Evolutionary conservation across 176 grass and related monocot genomes (phyloP), one percentile per base, ranked within the genome.

Genomic region (Bonia amplexicaulis): DNA sequence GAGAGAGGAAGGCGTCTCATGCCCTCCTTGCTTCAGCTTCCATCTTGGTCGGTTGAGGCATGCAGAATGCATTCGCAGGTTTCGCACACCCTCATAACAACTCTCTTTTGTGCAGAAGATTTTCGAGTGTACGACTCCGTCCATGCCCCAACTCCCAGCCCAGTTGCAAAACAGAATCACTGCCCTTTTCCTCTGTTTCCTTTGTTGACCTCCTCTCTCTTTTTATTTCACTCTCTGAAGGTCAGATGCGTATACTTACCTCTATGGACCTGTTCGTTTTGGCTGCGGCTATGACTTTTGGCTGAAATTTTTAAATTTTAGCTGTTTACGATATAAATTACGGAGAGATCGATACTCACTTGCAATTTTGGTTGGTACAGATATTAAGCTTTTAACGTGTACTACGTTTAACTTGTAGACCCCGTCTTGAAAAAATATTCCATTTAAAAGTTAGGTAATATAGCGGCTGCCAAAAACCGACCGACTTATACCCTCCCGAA

Each of bases 11-110:
- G 51, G 83, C 80, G 51, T 84, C 58, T 66, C 87, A 89, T 57
- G 75, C 68, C 26, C 67, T 80, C 81, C 87, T 67, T 80, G 76
- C 59, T 51, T 49, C 75, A 26, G 76, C 87, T 79, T 69, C 76
- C 67, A 74, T 80, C 60, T 33, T 33, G 82, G 63, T 63, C 14
- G n/a, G 44, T 71, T 71, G 73, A 48, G 80, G 49, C 87, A 89
- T 48, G 81, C 69, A 35, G 69, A 68, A 80, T 42, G 82, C 68
- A 58, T 85, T 80, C 5, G 19, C 77, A 33, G 60, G n/a, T 49
- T 79, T 22, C 11, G 17, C 51, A 2, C 22, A 6, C 17, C 59
- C 72, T 87, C 48, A 9, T 68, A 88, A 73, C 87, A 33, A 37
- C 87, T 66, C 66, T 65, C 25, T 15, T 33, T 25, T 53, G 31